Conservation (phyloP, 176 grass and related monocot species). For the Oryza officinalis region DNA sequence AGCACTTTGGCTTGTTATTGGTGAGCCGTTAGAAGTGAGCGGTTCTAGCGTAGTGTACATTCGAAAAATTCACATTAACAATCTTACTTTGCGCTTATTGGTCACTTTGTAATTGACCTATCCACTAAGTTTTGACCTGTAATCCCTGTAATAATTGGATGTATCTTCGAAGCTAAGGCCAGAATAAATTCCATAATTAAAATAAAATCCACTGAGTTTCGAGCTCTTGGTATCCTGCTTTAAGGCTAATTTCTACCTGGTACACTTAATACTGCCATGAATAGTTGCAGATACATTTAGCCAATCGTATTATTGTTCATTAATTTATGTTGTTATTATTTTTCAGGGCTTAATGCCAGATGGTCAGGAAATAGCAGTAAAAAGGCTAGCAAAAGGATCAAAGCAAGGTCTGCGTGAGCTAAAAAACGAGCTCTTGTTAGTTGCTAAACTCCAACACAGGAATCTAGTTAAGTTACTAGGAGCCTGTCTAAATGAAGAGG, state of each 20-base stretch:
- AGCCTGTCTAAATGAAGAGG: conserved; percentile 43
- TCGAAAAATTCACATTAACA: too few relatives aligned
- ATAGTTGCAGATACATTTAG: background rate
- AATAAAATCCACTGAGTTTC: background rate
- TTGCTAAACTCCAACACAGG: conserved; percentile 50
- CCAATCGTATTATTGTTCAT: background rate
- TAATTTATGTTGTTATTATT: background rate
- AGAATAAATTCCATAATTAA: too few relatives aligned
- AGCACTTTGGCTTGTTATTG: too few relatives aligned
- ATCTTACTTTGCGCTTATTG: background rate
- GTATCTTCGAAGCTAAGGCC: too few relatives aligned
- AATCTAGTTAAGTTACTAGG: conserved; percentile 66
- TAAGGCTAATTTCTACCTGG: background rate
- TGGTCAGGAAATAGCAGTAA: conserved; percentile 51
- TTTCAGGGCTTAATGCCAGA: conserved; percentile 40
- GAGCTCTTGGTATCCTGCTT: background rate
- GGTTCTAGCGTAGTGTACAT: too few relatives aligned
- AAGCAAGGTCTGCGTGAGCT: conserved; percentile 54
- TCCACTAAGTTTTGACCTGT: too few relatives aligned
- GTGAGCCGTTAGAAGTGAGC: too few relatives aligned
- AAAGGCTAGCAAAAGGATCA: conserved; percentile 52
- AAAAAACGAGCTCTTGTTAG: conserved; percentile 44
- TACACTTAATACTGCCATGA: background rate
- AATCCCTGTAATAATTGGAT: too few relatives aligned
- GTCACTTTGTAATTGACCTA: background rate